Evolutionary conservation across 768 basidiomycete species (phyloP), one percentile per base, ranked within the genome.

Genomic region (Mycena venus): DNA sequence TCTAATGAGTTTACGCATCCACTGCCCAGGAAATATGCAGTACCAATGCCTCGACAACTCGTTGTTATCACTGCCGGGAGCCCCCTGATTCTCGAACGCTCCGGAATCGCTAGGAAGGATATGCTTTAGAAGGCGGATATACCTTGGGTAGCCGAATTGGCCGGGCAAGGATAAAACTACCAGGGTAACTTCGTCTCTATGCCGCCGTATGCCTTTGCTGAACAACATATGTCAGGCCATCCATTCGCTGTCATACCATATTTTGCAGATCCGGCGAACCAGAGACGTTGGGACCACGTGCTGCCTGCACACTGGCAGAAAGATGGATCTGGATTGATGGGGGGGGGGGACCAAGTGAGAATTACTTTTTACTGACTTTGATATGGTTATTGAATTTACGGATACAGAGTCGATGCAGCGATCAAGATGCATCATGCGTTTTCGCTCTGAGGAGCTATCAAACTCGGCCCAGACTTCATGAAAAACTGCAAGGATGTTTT

Each of bases 31-130:
- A 58, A 25, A 27, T 66, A 2, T 58, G 60, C 11, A 59, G 29
- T 17, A 67, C 79, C 4, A 80, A 59, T 14, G 87, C 85, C 7
- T 75, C 75, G 7, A 79, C n/a, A 80, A 36, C 70, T 87, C 4
- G 84, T 88, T 6, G 80, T 88, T 0, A 53, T 88, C 2, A 84
- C 85, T 11, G 83, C 84, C 2, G 87, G 87, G 2, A 59, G 75
- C 34, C 79, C 79, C 8, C 71, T 69, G 6, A 85, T 93, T 27
- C 85, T 93, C 7, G 89, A 92, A 75, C 84, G 91, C 7, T 91
- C 86, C 1, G 88, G 88, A 0, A 84, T 89, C 15, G 88, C 88
- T 3, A 72, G 79, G 8, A 71, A 69, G 51, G 73, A 74, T 1
- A 53, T 84, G 1, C 81, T 89, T 0, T 66, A 79, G 47, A 42